Evolutionary conservation across 768 basidiomycete species (phyloP), one percentile per base, ranked within the genome.

Genomic region (Podaxis carcinomalis): DNA sequence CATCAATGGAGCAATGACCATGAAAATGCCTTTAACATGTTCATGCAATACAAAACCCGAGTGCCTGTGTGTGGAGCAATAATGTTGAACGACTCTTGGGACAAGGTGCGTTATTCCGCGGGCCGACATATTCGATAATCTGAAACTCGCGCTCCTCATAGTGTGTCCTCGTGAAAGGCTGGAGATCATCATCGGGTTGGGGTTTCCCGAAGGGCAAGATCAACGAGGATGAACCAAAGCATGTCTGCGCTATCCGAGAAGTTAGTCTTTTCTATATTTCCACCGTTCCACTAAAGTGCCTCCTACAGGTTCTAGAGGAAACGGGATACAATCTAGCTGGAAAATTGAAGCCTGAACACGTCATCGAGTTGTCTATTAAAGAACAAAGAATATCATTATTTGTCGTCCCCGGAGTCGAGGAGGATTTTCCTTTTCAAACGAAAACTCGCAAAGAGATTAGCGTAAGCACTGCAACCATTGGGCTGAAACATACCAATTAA

Each of bases 171-270:
- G 97, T 99, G 61, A 95, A 97, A 74, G 97, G 97, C 5, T 98
- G 93, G 93, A 98, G 97, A 73, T 86, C 93, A 37, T 92, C 89
- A 19, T 92, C 97, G 1, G 93, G 94, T 5, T 99, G 97, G 97
- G 90, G 93, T n/a, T 99, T 98, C 74, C 97, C 97, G 5, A 92
- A 96, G 71, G 97, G 97, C n/a, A 99, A 99, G 77, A 98, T 98
- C 73, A 99, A 99, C 68, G 89, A 95, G 71, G 84, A 90, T 62
- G 97, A 99, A 71, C 85, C 89, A 6, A 83, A 88, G 59, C 81
- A 83, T 52, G 82, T 81, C 57, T 99, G 97, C 74, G 97, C 96
- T 2, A 81, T 92, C 57, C 87, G 97, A 72, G 97, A 99, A 78
- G 96, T 95, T 63, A 57, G 84, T 68, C 9, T 6, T 61, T 56